phyloP scores from a whole-genome alignment of 2,329 filamentous ascomycete genomes.

The Plectosphaerella sp. region DNA sequence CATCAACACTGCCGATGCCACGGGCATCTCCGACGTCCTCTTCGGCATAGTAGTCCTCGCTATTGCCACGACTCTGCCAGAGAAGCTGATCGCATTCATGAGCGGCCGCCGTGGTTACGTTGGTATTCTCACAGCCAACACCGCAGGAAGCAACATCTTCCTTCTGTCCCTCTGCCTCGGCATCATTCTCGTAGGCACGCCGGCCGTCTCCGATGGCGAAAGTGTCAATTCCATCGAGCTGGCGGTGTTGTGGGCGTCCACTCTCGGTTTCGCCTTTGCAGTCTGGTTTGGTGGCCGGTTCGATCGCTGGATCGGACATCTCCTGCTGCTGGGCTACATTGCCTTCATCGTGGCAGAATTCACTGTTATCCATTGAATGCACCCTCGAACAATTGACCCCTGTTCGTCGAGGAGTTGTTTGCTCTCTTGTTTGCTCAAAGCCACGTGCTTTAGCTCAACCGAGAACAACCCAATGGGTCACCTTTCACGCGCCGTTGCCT shows the following conservation, averaged over 20 bases:
- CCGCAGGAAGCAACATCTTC: slow-evolving; percentile 51
- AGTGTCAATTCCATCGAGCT: slow-evolving; percentile 10
- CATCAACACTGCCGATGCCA: slow-evolving; percentile 32
- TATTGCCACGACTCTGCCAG: slow-evolving; percentile 48
- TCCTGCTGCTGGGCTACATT: slow-evolving; percentile 11
- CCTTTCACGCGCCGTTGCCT: too few species aligned
- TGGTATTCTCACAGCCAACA: slow-evolving; percentile 47
- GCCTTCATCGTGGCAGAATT: slow-evolving; percentile 14
- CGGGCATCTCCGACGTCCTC: slow-evolving; percentile 39
- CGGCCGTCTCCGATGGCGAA: background rate
- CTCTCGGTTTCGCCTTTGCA: slow-evolving; percentile 10
- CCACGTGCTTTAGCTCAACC: too few species aligned
- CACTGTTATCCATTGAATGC: slow-evolving; percentile 4
- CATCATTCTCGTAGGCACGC: slow-evolving; percentile 19
- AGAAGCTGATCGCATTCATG: slow-evolving; percentile 46
- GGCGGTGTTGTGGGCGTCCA: slow-evolving; percentile 12
- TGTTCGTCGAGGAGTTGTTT: background rate
- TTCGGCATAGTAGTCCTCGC: slow-evolving; percentile 43
- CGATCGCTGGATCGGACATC: slow-evolving; percentile 6
- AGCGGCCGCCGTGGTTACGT: slow-evolving; percentile 39
- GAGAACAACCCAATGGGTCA: too few species aligned
- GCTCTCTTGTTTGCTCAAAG: too few species aligned
- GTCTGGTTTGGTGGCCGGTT: slow-evolving; percentile 13
- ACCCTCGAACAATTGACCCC: background rate
- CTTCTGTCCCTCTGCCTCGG: slow-evolving; percentile 45